Conservation (phyloP, 805 yeast genomes). For the Candida insectorum region DNA sequence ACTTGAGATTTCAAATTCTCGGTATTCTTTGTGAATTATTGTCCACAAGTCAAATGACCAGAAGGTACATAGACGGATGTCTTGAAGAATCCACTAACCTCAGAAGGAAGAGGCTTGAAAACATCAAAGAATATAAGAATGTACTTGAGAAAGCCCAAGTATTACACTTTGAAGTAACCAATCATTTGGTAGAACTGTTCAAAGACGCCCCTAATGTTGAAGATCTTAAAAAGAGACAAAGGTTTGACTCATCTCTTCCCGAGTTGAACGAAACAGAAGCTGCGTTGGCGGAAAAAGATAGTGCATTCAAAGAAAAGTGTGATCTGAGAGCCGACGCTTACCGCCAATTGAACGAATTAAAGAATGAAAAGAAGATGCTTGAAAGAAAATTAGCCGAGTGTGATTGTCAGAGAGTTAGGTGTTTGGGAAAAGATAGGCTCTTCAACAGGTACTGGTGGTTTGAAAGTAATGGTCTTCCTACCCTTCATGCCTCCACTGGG, state of each 20-base stretch:
- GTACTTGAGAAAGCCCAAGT: conserved; percentile 49
- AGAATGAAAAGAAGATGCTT: conserved; percentile 46
- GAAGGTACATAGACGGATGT: conserved; percentile 64
- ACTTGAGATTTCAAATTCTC: conserved; percentile 54
- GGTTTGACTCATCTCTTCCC: conserved; percentile 26
- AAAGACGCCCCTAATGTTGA: conserved; percentile 8
- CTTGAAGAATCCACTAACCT: conserved; percentile 59
- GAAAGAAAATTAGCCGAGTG: conserved; percentile 64
- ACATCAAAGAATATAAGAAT: conserved; percentile 55
- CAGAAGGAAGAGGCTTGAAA: conserved; percentile 66
- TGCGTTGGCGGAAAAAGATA: conserved; percentile 36
- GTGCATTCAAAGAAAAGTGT: conserved; percentile 42
- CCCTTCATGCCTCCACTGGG: conserved; percentile 33
- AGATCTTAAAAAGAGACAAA: conserved; percentile 17
- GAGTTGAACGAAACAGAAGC: conserved; percentile 42
- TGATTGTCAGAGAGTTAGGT: conserved; percentile 73
- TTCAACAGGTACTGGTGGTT: conserved; percentile 96
- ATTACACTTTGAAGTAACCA: conserved; percentile 21
- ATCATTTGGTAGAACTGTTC: conserved; percentile 7
- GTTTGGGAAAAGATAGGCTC: conserved; percentile 78
- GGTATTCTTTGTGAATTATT: conserved; percentile 63
- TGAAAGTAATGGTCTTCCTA: conserved; percentile 79
- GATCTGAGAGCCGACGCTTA: conserved; percentile 42
- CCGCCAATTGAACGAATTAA: conserved; percentile 42
- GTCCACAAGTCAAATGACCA: conserved; percentile 53